Base-by-base conservation (phyloP, 345 rosid genomes). In the Aegle marmelos region DNA sequence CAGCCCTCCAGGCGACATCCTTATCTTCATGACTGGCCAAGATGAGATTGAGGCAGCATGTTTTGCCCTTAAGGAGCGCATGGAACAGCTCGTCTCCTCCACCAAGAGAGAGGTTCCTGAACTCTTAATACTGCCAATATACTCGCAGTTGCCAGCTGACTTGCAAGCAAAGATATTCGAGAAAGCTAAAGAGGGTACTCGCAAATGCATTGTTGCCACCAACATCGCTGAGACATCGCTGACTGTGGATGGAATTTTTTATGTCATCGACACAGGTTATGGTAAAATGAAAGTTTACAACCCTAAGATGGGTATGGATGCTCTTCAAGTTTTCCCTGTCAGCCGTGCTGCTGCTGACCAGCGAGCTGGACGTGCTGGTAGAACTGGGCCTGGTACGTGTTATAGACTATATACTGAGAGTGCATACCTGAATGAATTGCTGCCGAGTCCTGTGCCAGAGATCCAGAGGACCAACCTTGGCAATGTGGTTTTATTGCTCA, bases 291-390 rank as follows among this genome's bases (percentile, higher is more conserved):
- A 96, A 83, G 98, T 94, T 74, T 96, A 94, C 84, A 96, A 96
- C 80, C 98, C 99, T 19, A 89, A 91, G 86, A 94, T 96, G 99
- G 99, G 98, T 81, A 96, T 96, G 99, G 99, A 96, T 83, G 97
- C 99, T 41, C 97, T 96, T 45, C 99, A 94, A 81, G 97, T 96
- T 70, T 94, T 94, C 80, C 99, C 99, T 5, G 90, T 87, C n/a
- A 96, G 97, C 75, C 98, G 94, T 65, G 98, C 99, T 53, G 98
- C 97, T 76, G 91, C 99, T 45, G 98, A 96, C 76, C 99, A 96
- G 81, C 99, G 97, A 68, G 90, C 98, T 22, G 99, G 99, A 73
- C 94, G 99, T 78, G 99, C 98, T 63, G 99, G 99, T 70, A 90
- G 99, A 87, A 96, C 99, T 64, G 99, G 99, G 71, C 99, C 98